A percentile compares a stretch with the other conserved stretches of the same genome.
Evolutionary conservation across 768 basidiomycete species (phyloP).

Genomic region (Cyathus striatus): DNA sequence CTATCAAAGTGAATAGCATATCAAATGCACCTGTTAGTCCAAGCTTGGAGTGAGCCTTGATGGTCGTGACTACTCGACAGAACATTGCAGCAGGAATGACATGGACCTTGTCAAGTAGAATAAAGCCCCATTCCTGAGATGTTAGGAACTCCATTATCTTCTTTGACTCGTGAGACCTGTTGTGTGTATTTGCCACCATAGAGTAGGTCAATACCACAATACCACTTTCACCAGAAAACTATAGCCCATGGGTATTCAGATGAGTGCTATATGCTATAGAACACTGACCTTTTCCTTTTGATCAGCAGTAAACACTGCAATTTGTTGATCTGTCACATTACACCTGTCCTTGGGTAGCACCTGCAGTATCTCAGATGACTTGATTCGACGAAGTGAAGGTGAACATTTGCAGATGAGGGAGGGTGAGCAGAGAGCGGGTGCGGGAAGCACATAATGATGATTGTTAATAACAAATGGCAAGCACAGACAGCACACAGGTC

Average conservation of each 20-base stretch:
- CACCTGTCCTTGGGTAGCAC: too few species aligned
- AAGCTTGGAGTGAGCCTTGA: slow-evolving; percentile 98
- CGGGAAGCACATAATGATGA: too few species aligned
- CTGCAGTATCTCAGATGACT: too few species aligned
- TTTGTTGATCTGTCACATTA: slow-evolving; percentile 93
- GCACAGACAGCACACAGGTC: too few species aligned
- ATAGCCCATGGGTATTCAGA: background rate
- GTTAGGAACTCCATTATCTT: too few species aligned
- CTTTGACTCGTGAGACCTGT: too few species aligned
- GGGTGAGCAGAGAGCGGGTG: too few species aligned
- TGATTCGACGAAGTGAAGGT: too few species aligned
- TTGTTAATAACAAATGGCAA: too few species aligned
- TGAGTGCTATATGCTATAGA: too few species aligned
- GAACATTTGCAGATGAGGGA: too few species aligned
- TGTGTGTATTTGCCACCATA: slow-evolving; percentile 98
- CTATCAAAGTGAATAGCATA: background rate
- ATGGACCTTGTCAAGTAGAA: slow-evolving; percentile 97
- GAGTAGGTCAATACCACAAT: slow-evolving; percentile 99
- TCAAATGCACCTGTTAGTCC: slow-evolving; percentile 81
- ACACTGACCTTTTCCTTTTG: slow-evolving; percentile 87
- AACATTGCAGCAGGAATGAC: slow-evolving; percentile 99
- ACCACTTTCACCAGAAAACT: slow-evolving; percentile 97
- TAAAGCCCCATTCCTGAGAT: slow-evolving; percentile 98
- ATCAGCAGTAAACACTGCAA: slow-evolving; percentile 95
- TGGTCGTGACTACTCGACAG: slow-evolving; percentile 93